These are phyloP conservation scores for Stephania cephalantha DNA, from an alignment of 164 flowering plant genomes.

Conservation along the genomic window DNA sequence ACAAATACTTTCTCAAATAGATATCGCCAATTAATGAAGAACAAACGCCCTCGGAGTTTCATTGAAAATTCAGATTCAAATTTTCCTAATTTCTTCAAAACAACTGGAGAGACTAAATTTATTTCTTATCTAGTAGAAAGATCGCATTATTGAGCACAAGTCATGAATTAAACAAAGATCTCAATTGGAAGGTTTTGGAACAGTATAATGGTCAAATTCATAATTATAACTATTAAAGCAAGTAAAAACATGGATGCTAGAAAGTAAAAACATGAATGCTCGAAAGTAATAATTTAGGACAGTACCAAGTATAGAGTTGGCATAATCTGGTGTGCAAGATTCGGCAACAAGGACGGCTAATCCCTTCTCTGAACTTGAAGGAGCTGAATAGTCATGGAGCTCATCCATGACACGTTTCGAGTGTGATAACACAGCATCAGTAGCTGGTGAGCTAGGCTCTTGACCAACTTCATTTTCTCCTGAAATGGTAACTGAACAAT, in stretches of 20 bases:
- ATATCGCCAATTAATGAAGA: too few species aligned
- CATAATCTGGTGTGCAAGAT: constrained; percentile 23
- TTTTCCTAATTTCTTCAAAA: not conserved
- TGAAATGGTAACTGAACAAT: constrained; percentile 22
- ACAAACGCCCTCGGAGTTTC: too few species aligned
- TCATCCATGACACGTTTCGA: constrained; percentile 30
- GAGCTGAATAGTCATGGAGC: constrained; percentile 24
- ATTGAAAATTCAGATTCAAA: not conserved
- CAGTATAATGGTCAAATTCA: not conserved
- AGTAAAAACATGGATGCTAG: not conserved
- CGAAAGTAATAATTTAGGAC: not conserved
- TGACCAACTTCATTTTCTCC: constrained; percentile 38
- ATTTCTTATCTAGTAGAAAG: not conserved
- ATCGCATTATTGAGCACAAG: not conserved
- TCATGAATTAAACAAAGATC: not conserved
- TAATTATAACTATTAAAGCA: not conserved
- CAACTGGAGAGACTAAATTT: not conserved
- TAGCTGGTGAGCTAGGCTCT: constrained; percentile 29
- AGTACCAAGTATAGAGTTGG: constrained; percentile 40
- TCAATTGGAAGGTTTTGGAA: not conserved
- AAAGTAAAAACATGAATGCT: not conserved
- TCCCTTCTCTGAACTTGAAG: constrained; percentile 22
- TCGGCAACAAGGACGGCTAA: constrained; percentile 25
- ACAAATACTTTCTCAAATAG: too few species aligned
- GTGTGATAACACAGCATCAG: constrained; percentile 19